Evolutionary conservation across 2,329 filamentous ascomycete species (phyloP).

Genomic region (Fusarium sp.): DNA sequence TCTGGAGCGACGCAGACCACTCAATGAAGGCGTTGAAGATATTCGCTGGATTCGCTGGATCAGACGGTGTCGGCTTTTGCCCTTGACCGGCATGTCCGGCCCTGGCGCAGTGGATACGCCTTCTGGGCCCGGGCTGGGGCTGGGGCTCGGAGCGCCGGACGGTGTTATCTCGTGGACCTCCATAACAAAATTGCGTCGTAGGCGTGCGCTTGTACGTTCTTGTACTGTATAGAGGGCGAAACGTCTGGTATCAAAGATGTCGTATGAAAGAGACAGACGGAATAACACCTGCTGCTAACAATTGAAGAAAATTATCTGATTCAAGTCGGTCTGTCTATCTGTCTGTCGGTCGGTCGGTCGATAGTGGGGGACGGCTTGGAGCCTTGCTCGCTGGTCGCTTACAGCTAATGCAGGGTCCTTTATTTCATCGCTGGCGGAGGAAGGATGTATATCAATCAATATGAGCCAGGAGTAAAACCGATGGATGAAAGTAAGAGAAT

Average conservation of each 20-base stretch:
- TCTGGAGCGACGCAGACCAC: slow-evolving; percentile 68
- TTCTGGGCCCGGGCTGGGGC: slow-evolving; percentile 40
- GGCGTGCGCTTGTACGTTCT: not conserved
- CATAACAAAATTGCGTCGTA: slow-evolving; percentile 25
- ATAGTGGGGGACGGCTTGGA: slow-evolving; percentile 28
- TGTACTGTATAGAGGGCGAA: not conserved
- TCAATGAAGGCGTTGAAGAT: slow-evolving; percentile 79
- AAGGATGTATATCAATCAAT: not conserved
- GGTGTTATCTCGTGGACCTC: slow-evolving; percentile 38
- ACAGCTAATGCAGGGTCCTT: slow-evolving; percentile 22
- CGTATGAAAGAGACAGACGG: not conserved
- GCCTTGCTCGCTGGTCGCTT: slow-evolving; percentile 26
- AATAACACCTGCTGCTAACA: not conserved
- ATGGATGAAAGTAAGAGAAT: not conserved
- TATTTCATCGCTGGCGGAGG: slow-evolving; percentile 38
- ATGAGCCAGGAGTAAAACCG: not conserved
- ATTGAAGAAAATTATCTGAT: slow-evolving; percentile 8
- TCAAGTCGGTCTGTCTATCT: slow-evolving; percentile 3
- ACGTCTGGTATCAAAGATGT: not conserved
- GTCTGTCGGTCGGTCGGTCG: slow-evolving; percentile 7
- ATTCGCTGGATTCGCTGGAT: slow-evolving; percentile 82
- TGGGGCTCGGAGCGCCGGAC: slow-evolving; percentile 24
- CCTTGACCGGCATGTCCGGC: slow-evolving; percentile 55
- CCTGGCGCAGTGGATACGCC: slow-evolving; percentile 39
- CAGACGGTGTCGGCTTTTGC: slow-evolving; percentile 74